A percentile compares a stretch with the other conserved stretches of the same genome.
Evolutionary conservation across 2,329 filamentous ascomycete species (phyloP).

Genomic region (Neophaeococcomyces aloes): DNA sequence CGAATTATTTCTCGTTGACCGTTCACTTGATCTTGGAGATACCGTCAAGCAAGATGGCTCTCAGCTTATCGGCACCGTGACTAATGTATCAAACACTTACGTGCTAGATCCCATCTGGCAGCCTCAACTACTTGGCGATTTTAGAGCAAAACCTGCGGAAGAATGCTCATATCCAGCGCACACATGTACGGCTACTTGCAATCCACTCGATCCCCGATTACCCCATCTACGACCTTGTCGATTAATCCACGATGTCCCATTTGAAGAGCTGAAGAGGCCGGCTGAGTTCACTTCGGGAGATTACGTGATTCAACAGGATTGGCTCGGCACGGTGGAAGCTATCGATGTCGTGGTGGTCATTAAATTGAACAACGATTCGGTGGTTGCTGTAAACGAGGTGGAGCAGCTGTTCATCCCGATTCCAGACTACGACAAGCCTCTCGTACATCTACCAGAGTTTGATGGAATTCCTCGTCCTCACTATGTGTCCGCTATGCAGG

Average conservation of each 20-base stretch:
- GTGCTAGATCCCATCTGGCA: constrained; percentile 29
- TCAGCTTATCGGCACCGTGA: constrained; percentile 45
- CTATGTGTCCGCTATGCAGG: constrained; percentile 10
- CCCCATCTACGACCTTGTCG: constrained; percentile 17
- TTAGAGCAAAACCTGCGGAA: constrained; percentile 4
- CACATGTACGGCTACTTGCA: constrained; percentile 11
- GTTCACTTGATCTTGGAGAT: constrained; percentile 45
- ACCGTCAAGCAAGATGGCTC: constrained; percentile 41
- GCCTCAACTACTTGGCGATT: constrained; percentile 12
- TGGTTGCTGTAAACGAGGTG: constrained; percentile 43
- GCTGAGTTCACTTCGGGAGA: constrained; percentile 41
- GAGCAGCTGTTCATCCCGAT: constrained; percentile 33
- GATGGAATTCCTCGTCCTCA: constrained; percentile 12
- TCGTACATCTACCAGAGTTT: constrained; percentile 19
- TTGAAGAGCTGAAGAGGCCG: constrained; percentile 36
- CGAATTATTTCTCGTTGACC: constrained; percentile 42
- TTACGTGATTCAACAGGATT: constrained; percentile 44
- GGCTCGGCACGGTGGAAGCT: constrained; percentile 45
- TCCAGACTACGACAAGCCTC: constrained; percentile 18
- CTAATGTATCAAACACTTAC: constrained; percentile 39
- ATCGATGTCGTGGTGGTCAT: constrained; percentile 42
- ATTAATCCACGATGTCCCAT: constrained; percentile 33
- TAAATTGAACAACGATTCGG: constrained; percentile 41
- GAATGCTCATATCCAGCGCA: background rate
- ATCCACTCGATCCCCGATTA: constrained; percentile 11